These are phyloP conservation scores for Neoarthrinium moseri DNA, from an alignment of 2,329 filamentous ascomycete species.

Conservation along the genomic window DNA sequence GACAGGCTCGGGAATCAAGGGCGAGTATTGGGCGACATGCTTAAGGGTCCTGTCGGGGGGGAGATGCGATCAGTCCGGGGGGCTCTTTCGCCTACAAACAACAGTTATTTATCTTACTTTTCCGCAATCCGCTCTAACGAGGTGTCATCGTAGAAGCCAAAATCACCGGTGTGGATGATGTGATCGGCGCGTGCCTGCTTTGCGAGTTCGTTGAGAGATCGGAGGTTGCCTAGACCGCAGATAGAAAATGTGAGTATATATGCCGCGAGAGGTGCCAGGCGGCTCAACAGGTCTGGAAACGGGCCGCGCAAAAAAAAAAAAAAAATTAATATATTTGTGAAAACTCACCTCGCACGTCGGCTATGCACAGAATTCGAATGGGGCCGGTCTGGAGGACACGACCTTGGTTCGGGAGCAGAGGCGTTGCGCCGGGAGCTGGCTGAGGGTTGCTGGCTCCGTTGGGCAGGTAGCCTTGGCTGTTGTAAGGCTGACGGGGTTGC, in stretches of 20 bases:
- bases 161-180: constrained; percentile 98
- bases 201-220: constrained; percentile 93
- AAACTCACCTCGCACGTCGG: constrained; percentile 65
- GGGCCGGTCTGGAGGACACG: constrained; percentile 65
- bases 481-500: constrained; percentile 38
- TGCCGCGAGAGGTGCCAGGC: too few relatives aligned
- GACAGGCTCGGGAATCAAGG: constrained; percentile 77
- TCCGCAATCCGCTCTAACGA: constrained; percentile 97
- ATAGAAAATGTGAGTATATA: too few relatives aligned
- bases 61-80: constrained; percentile 14
- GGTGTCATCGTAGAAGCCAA: constrained; percentile 96
- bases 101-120: too few relatives aligned
- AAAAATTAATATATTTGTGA: background rate
- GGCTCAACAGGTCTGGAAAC: too few relatives aligned
- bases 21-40: constrained; percentile 98
- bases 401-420: constrained; percentile 66
- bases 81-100: too few relatives aligned
- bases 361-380: constrained; percentile 67
- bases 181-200: constrained; percentile 93
- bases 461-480: constrained; percentile 59
- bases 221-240: constrained; percentile 86
- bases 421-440: constrained; percentile 57
- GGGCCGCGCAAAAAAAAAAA: too few relatives aligned
- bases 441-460: constrained; percentile 56
- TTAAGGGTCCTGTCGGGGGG: constrained; percentile 73